Base-by-base conservation (phyloP, 441 rosid species). In the Syzygium malaccense region DNA sequence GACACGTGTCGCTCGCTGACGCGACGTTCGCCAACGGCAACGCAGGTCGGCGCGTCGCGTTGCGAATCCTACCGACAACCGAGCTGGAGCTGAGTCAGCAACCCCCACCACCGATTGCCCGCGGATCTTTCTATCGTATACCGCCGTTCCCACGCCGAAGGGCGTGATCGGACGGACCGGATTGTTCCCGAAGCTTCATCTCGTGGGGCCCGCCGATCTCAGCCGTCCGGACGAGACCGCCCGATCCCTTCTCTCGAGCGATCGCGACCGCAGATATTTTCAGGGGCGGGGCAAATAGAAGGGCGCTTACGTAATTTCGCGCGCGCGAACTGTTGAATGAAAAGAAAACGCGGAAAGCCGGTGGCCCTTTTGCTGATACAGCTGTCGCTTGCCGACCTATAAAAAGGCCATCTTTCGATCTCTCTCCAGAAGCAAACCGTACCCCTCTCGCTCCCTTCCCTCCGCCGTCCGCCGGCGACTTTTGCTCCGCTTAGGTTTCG, bases 121-220 rank as follows among this genome's bases (percentile, higher is more conserved):
- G 26, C 51, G 2, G 0, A 28, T 30, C 51, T 4, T 3, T 9
- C 4, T 23, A 75, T 75, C 53, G 28, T 26, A 17, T 75, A 12
- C 83, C 14, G n/a, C n/a, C 83, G 0, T 41, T 2, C n/a, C 51
- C n/a, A 41, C 51, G n/a, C 83, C 3, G 0, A 0, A 1, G n/a
- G 3, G 4, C 53, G 3, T 4, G 3, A 75, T 26, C 1, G n/a
- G 14, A 23, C 83, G 83, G 83, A 23, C 83, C n/a, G 1, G 18
- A 23, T 75, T 3, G 83, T 41, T 41, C 12, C 30, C 0, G 83
- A 41, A 75, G 51, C 14, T 23, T 41, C 18, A 0, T 75, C 83
- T 7, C 7, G 83, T 25, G 83, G 83, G n/a, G 7, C 83, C 53
- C 5, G 53, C 51, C 83, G 25, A 5, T 4, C 5, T 13, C 83